Evolutionary conservation across 2,329 filamentous ascomycete genomes (phyloP).

Genomic region (Fusarium sp.): DNA sequence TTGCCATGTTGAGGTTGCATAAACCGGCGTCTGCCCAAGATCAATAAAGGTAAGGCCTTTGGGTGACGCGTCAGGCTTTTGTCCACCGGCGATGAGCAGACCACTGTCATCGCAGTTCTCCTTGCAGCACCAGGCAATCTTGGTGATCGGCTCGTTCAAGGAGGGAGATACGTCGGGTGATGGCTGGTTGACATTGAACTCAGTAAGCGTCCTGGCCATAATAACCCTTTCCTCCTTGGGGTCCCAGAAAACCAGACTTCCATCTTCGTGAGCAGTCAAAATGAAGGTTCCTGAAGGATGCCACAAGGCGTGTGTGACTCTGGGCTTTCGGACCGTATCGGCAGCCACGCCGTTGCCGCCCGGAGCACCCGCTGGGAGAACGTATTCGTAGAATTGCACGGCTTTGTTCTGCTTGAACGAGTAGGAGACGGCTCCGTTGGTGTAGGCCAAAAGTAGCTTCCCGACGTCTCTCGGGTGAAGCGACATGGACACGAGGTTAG

Average conservation of each 20-base stretch:
- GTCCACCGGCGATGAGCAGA: constrained; percentile 86
- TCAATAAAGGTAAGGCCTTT: constrained; percentile 92
- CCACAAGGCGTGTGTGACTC: constrained; percentile 87
- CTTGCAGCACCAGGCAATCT: constrained; percentile 93
- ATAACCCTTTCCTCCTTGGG: constrained; percentile 87
- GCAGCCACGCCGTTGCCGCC: constrained; percentile 79
- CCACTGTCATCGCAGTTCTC: constrained; percentile 93
- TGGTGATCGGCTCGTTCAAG: constrained; percentile 79
- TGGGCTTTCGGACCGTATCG: constrained; percentile 75
- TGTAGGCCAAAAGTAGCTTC: constrained; percentile 90
- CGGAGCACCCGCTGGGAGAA: constrained; percentile 82
- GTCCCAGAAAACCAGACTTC: constrained; percentile 95
- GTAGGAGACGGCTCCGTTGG: constrained; percentile 87
- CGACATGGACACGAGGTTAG: constrained; percentile 79
- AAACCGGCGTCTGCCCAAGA: constrained; percentile 87
- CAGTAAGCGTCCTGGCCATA: constrained; percentile 83
- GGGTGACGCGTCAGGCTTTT: constrained; percentile 72
- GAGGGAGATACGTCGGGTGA: constrained; percentile 63
- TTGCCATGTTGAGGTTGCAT: constrained; percentile 93
- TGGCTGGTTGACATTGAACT: constrained; percentile 79
- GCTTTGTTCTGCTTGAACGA: constrained; percentile 93
- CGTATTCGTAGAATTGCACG: constrained; percentile 84
- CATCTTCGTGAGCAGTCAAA: constrained; percentile 88
- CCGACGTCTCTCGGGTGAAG: constrained; percentile 94
- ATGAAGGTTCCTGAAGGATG: constrained; percentile 95